phyloP scores from a whole-genome alignment of 345 rosid species.

The Eucalyptus brandiana region DNA sequence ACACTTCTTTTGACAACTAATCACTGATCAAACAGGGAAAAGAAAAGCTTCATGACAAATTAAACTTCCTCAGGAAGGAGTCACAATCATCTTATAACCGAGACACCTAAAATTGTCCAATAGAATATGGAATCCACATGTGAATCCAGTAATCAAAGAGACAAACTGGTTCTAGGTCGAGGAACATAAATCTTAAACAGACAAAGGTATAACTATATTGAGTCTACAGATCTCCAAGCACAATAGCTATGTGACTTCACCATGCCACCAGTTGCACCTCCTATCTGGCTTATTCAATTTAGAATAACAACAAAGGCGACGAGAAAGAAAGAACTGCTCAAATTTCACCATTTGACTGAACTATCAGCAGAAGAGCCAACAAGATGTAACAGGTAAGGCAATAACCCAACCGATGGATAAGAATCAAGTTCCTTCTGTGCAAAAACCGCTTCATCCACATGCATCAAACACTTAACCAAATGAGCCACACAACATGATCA shows the following conservation, averaged over 20 bases:
- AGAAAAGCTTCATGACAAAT: neutral
- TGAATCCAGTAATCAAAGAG: neutral
- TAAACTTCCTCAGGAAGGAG: neutral
- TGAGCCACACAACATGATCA: neutral
- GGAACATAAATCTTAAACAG: neutral
- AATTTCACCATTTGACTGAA: neutral
- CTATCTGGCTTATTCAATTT: neutral
- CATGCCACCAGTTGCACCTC: neutral
- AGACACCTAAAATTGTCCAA: neutral
- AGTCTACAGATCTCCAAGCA: neutral
- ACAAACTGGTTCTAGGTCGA: neutral
- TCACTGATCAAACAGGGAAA: neutral
- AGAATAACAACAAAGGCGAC: neutral
- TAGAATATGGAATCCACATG: neutral
- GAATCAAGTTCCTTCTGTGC: neutral
- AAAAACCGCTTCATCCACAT: neutral
- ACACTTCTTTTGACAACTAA: neutral
- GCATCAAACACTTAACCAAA: neutral
- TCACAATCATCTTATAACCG: neutral
- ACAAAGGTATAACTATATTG: neutral
- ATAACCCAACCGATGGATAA: neutral
- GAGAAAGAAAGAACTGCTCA: neutral
- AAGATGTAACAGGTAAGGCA: neutral
- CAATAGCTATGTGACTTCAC: neutral
- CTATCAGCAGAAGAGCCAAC: neutral